Percentiles rank a stretch among this genome's conserved stretches.
Conservation (phyloP, 2,329 filamentous ascomycete genomes). For the Microcyclospora tardicrescens region DNA sequence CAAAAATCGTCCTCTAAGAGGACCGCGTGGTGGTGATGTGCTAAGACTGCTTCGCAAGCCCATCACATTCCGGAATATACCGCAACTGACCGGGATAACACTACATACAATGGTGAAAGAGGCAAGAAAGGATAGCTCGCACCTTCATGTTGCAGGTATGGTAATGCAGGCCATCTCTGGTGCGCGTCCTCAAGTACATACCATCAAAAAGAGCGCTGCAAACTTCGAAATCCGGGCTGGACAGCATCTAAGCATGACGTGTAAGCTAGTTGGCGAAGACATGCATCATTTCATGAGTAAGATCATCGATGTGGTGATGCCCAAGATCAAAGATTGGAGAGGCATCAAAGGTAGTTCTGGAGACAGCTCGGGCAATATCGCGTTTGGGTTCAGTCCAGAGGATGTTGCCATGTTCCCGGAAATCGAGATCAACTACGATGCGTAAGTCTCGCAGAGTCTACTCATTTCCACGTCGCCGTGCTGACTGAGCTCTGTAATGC, state of each 20-base stretch:
- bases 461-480: not conserved
- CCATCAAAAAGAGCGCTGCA: conserved; percentile 55
- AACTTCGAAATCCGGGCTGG: conserved; percentile 64
- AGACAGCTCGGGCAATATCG: conserved; percentile 77
- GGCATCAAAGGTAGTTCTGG: conserved; percentile 67
- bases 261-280: conserved; percentile 61
- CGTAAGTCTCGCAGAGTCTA: conserved; percentile 43
- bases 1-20: conserved; percentile 75
- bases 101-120: conserved; percentile 61
- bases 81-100: conserved; percentile 66
- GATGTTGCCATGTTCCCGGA: conserved; percentile 80
- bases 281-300: conserved; percentile 89
- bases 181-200: conserved; percentile 56
- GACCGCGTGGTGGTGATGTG: conserved; percentile 65
- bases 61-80: conserved; percentile 70
- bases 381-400: conserved; percentile 64
- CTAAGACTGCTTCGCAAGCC: conserved; percentile 55
- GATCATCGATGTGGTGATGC: conserved; percentile 77
- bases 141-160: conserved; percentile 72
- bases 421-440: conserved; percentile 84
- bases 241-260: conserved; percentile 62
- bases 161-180: conserved; percentile 77
- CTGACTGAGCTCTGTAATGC: not conserved
- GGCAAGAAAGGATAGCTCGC: conserved; percentile 56
- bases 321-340: conserved; percentile 90